phyloP scores from a whole-genome alignment of 208 protist species.

The Trypanosoma scelopori region DNA sequence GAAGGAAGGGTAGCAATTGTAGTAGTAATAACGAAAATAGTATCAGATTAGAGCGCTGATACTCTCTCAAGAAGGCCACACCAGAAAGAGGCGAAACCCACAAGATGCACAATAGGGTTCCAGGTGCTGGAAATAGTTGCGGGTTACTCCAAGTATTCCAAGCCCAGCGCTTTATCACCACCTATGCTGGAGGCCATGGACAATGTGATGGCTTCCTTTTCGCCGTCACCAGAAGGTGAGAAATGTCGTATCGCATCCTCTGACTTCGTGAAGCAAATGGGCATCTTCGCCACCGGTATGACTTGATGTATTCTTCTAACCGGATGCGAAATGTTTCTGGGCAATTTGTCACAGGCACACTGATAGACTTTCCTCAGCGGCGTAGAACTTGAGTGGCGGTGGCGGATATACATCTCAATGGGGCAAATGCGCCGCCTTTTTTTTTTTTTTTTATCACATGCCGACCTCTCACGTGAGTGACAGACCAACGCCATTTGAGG shows the following conservation, averaged over 20 bases:
- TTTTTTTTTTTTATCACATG: slow-evolving; percentile 50
- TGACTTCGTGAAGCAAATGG: slow-evolving; percentile 52
- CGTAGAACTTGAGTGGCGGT: slow-evolving; percentile 37
- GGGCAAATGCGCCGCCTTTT: slow-evolving; percentile 36
- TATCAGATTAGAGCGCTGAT: too few species aligned
- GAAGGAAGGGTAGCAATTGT: neutral
- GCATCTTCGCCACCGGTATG: slow-evolving; percentile 65
- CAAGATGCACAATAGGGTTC: too few species aligned
- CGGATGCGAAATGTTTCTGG: slow-evolving; percentile 56
- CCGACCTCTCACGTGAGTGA: slow-evolving; percentile 34
- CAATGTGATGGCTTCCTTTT: too few species aligned
- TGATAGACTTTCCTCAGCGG: slow-evolving; percentile 42
- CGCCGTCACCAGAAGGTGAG: slow-evolving; percentile 13
- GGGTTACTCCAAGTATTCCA: too few species aligned
- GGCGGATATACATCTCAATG: slow-evolving; percentile 52
- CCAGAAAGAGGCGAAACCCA: too few species aligned
- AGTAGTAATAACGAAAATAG: neutral
- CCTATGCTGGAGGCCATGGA: too few species aligned
- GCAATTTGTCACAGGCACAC: slow-evolving; percentile 39
- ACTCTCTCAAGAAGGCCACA: too few species aligned
- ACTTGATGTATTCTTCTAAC: slow-evolving; percentile 58
- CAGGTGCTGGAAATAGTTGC: too few species aligned
- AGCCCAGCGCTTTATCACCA: too few species aligned
- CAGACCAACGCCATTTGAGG: slow-evolving; percentile 47
- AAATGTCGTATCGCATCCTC: slow-evolving; percentile 32